A percentile compares a stretch with the other conserved stretches of the same genome.
Evolutionary conservation across 257 asterid species (phyloP).

Genomic region (Schizonepeta tenuifolia): DNA sequence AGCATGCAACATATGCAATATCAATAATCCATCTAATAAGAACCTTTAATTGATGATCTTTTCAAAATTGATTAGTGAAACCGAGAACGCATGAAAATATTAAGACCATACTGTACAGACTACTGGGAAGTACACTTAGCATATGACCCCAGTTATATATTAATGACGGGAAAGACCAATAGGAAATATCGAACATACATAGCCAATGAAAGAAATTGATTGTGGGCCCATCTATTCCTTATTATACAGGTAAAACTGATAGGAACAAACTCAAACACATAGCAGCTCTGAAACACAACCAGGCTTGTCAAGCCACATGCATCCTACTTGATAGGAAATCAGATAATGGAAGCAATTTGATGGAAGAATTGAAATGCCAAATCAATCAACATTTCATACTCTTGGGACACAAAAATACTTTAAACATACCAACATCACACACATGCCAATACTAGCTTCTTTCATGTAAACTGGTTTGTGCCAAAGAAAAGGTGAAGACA

Average conservation of each 20-base stretch:
- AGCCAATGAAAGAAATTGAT: background rate
- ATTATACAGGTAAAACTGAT: background rate
- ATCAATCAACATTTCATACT: background rate
- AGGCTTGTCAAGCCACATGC: conserved; percentile 9
- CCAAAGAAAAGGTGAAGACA: conserved; percentile 10
- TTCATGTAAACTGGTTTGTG: conserved; percentile 20
- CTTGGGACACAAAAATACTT: conserved; percentile 21
- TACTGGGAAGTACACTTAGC: background rate
- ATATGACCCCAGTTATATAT: conserved; percentile 6
- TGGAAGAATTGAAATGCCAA: background rate
- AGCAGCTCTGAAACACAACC: conserved; percentile 12
- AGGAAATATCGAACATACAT: background rate
- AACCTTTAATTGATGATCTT: conserved; percentile 20
- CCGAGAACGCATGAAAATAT: background rate
- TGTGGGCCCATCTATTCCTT: background rate
- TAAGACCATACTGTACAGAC: conserved; percentile 6
- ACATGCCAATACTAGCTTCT: conserved; percentile 26
- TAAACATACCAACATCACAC: conserved; percentile 14
- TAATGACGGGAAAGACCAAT: background rate
- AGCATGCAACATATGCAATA: conserved; percentile 2
- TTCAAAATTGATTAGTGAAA: background rate
- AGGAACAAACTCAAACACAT: background rate
- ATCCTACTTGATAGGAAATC: background rate
- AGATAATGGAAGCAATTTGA: background rate
- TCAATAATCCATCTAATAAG: background rate